Evolutionary conservation across 1,284 basidiomycete genomes (phyloP), one percentile per base, ranked within the genome.

Genomic region (Leccinum fuscescens): DNA sequence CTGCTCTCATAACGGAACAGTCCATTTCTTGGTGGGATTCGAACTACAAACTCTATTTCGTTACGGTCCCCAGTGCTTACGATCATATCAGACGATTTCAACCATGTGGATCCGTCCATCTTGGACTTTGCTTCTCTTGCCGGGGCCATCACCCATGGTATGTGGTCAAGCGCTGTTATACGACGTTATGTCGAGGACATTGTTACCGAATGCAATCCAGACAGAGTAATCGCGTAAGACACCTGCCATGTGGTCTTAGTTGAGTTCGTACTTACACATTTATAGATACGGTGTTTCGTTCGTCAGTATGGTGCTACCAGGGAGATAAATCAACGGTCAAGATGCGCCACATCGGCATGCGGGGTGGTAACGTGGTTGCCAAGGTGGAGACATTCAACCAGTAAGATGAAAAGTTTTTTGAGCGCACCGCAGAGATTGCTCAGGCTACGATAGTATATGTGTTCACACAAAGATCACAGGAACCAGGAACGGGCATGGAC

Each of bases 401-500:
- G 66, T 82, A 83, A 33, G 93, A 91, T 60, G 93, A 96, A 73
- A 97, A 93, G 78, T 94, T 98, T 59, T 82, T 98, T 49, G 89
- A 93, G 65, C 96, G 96, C 48, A 86, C 91, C 22, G 93, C 96
- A 2, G 94, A 98, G 76, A 94, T 98, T 65, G 88, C 88, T 14
- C 96, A 98, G 77, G 88, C 94, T 3, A 86, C 88, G 12, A 97
- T 95, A n/a, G 93, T 24, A 24, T 93, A 55, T 98, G 94, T 97
- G 71, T 98, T 98, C 83, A 99, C 96, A 54, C 96, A 99, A 76
- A 97, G 97, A 59, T 98, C 95, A 24, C 97, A 99, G 76, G 96
- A 99, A 77, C 89, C 92, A 54, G 94, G 96, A 42, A 99, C 99
- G 96, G 96, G 97, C 46, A 98, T 99, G 96, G 96, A 98, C 85